Base-by-base conservation (phyloP, 352 stramenopile genomes). In the Thalassiosira exigua region DNA sequence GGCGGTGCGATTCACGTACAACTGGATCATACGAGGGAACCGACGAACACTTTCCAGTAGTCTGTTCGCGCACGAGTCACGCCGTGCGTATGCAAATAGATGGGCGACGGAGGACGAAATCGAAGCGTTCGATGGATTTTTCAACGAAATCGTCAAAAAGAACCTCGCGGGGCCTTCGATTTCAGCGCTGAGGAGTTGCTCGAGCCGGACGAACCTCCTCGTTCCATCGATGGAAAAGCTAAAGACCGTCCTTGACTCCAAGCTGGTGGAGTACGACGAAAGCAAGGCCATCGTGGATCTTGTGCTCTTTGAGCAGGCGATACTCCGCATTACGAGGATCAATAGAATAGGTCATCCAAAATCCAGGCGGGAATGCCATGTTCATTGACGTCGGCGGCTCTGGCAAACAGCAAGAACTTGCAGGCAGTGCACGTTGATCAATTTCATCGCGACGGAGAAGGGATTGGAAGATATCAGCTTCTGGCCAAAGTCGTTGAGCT, bases 1-100 rank as follows among this genome's bases (percentile, higher is more conserved):
- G 41, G 96, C 96, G 41, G 95, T 97, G n/a, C 97, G 98, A 79
- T 98, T 98, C 77, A 97, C 98, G 69, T 98, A 99, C 88, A 98
- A 98, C 76, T 98, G 96, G 96, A 98, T 98, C 84, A 98, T 96
- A 98, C 79, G 95, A 94, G 96, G 14, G 96, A 98, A 69, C 85
- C 99, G 2, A 96, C 92, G 3, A 98, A 98, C 62, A 96, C 98
- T 54, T 98, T 98, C 78, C 96, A 99, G 83, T 0, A 94, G 94
- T 1, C 85, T 99, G 0, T 99, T 96, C 95, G 93, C 96, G 52
- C 97, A 99, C 83, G 97, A 99, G 75, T 92, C 91, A 42, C 96
- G 96, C n/a, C 95, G 97, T n/a, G 96, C 99, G 3, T 99, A 98
- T 75, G 94, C 94, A 27, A 97, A 99, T 75, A 95, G 97, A 4